Evolutionary conservation across 805 yeast species (phyloP).

Genomic region (Starmerella apis): DNA sequence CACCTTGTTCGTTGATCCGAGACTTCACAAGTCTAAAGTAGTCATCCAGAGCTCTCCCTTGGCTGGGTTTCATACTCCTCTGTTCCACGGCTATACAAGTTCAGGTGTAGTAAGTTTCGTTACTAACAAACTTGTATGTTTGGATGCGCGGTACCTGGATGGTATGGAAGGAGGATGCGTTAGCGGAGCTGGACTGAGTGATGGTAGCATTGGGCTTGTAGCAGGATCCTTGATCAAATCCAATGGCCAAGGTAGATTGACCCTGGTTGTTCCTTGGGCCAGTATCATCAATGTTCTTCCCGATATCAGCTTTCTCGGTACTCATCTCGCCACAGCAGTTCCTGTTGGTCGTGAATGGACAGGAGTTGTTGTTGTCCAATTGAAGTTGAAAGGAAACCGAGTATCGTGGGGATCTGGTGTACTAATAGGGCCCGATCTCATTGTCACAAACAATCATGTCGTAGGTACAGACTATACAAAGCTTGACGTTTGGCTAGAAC

Average conservation of each 20-base stretch:
- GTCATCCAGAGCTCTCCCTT: constrained; percentile 29
- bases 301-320: neutral
- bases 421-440: constrained; percentile 24
- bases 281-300: constrained; percentile 12
- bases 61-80: constrained; percentile 30
- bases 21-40: constrained; percentile 1
- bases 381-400: constrained; percentile 21
- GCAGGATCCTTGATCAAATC: constrained; percentile 26
- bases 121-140: constrained; percentile 17
- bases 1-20: neutral
- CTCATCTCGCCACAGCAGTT: neutral
- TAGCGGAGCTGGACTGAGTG: constrained; percentile 2
- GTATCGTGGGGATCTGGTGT: constrained; percentile 34
- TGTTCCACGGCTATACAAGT: constrained; percentile 29
- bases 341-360: neutral
- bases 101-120: constrained; percentile 27
- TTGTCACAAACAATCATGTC: constrained; percentile 33
- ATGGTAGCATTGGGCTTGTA: constrained; percentile 27
- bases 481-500: constrained; percentile 15
- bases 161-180: constrained; percentile 33
- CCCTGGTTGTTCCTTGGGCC: constrained; percentile 29
- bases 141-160: constrained; percentile 30
- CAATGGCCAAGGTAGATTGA: constrained; percentile 30
- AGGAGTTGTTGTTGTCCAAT: constrained; percentile 22
- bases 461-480: constrained; percentile 19